Conservation (phyloP, 192 early-diverging fungal species). For the Entomortierella chlamydospora region DNA sequence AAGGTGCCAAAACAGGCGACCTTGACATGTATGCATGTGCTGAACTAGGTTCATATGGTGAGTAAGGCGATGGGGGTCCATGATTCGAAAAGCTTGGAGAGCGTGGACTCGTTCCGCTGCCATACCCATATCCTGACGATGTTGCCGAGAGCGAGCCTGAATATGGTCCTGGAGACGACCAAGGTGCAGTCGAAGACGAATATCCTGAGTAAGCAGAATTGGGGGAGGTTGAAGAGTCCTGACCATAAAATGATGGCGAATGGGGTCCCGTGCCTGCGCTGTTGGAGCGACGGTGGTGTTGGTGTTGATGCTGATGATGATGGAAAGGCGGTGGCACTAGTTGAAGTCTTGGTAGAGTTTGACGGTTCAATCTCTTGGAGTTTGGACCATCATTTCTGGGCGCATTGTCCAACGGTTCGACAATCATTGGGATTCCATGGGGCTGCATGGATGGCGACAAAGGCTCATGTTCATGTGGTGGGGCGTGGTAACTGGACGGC, state of each 20-base stretch:
- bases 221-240: constrained; percentile 67
- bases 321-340: constrained; percentile 13
- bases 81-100: constrained; percentile 23
- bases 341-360: constrained; percentile 31
- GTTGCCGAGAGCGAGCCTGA: constrained; percentile 54
- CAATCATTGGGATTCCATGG: constrained; percentile 25
- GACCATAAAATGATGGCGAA: constrained; percentile 61
- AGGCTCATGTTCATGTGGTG: neutral
- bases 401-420: constrained; percentile 16
- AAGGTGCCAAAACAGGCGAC: constrained; percentile 14
- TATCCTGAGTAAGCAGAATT: constrained; percentile 25
- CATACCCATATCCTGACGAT: constrained; percentile 55
- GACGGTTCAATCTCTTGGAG: constrained; percentile 27
- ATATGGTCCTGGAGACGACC: constrained; percentile 37
- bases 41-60: constrained; percentile 17
- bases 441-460: constrained; percentile 1
- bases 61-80: constrained; percentile 17
- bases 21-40: constrained; percentile 12
- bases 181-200: constrained; percentile 29
- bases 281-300: constrained; percentile 16
- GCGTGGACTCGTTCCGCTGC: constrained; percentile 11
- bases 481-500: neutral
- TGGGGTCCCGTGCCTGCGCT: constrained; percentile 5
- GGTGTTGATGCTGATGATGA: neutral
- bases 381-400: constrained; percentile 13